Percentiles rank a stretch among this genome's conserved stretches.
phyloP scores from a whole-genome alignment of 139 green algal species.

The Auxenochlorella pyrenoidosa region DNA sequence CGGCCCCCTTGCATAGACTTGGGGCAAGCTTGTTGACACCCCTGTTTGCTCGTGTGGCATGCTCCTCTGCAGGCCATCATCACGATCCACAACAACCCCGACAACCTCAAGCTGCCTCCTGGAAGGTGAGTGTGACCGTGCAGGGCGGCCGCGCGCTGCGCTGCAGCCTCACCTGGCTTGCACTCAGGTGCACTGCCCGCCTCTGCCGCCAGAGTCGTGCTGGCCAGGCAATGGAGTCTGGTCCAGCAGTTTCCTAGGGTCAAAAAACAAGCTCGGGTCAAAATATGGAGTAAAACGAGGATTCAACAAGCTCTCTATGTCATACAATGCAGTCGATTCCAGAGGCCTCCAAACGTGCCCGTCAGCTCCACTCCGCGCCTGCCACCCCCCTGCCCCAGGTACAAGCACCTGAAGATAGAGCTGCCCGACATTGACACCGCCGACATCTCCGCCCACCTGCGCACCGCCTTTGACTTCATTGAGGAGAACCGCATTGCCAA shows the following conservation, averaged over 20 bases:
- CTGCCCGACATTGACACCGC: constrained; percentile 74
- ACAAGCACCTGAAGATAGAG: constrained; percentile 42
- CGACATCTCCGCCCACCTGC: constrained; percentile 75
- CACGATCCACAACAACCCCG: constrained; percentile 65
- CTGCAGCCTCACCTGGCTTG: too few relatives aligned
- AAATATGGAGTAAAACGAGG: too few relatives aligned
- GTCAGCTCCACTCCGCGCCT: too few relatives aligned
- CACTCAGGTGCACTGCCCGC: neutral
- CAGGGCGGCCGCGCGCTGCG: neutral
- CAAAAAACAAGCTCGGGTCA: too few relatives aligned
- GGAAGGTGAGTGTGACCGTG: constrained; percentile 15
- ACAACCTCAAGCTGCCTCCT: constrained; percentile 29
- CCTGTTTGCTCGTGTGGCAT: too few relatives aligned
- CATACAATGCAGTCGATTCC: neutral
- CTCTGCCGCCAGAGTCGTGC: neutral
- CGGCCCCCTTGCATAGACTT: too few relatives aligned
- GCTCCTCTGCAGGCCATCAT: constrained; percentile 30
- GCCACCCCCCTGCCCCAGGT: neutral
- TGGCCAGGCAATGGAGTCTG: neutral
- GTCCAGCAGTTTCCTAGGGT: too few relatives aligned
- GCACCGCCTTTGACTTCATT: constrained; percentile 73
- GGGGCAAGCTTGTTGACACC: too few relatives aligned
- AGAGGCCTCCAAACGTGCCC: neutral
- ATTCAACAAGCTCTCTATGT: too few relatives aligned
- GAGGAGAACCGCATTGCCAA: constrained; percentile 56